Evolutionary conservation across 805 yeast genomes (phyloP), one percentile per base, ranked within the genome.

Genomic region (Pachysolen tannophilus): DNA sequence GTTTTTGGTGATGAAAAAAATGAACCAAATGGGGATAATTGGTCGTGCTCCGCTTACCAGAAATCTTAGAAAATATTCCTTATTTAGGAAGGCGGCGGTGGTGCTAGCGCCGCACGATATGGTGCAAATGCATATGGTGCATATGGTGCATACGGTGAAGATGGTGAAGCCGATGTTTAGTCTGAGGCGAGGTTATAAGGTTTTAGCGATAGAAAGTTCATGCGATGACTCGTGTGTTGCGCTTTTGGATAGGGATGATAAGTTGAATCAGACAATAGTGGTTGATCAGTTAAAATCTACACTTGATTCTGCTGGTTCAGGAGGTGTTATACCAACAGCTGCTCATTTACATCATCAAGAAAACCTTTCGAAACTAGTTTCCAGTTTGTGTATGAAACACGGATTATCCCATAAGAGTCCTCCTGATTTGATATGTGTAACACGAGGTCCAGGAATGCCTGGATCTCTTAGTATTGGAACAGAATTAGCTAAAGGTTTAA

Each of bases 221-320:
- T 92, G 98, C 52, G 98, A 92, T 56, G 98, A 92, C 55, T 73
- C 96, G 0, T 87, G 97, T 46, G 90, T 87, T 2, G 83, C 95
- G 0, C 59, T 90, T 6, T 52, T 88, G 3, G 78, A 79, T 26
- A 62, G 87, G 34, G 40, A 33, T 6, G 45, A 48, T 1, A 42
- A 46, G 1, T 45, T 52, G 2, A 45, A 53, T 18, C 60, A 71
- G 3, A 77, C 83, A 0, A 55, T 44, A 0, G 56, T 81, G 2
- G 35, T 84, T 3, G 75, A 67, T 17, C 86, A 88, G 41, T 45
- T 63, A 19, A 82, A 79, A 44, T 50, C 54, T 3, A 85, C 96
- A 0, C 61, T 90, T 14, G 67, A 83, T 49, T 83, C 92, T 6
- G 56, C 63, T 0, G 49, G 54, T 1, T 67, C 63, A 1, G 97